A percentile compares a stretch with the other conserved stretches of the same genome.
phyloP scores from a whole-genome alignment of 2,329 filamentous ascomycete genomes.

The Blumeria hordei region DNA sequence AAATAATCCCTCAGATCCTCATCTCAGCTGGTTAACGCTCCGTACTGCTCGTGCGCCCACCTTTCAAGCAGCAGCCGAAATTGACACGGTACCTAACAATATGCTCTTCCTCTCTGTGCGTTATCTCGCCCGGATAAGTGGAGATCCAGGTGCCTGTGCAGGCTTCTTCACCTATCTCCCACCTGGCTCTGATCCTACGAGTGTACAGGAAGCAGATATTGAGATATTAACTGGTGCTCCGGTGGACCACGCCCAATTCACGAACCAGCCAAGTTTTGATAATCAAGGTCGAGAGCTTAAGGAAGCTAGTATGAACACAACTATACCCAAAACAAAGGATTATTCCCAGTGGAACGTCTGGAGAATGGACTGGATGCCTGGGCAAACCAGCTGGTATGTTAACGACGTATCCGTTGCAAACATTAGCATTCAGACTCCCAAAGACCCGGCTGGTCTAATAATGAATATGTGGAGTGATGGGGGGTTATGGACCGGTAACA shows the following conservation, averaged over 20 bases:
- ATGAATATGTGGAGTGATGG: slow-evolving; percentile 15
- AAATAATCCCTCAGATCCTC: not conserved
- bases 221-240: slow-evolving; percentile 13
- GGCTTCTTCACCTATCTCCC: slow-evolving; percentile 14
- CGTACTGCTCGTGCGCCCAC: slow-evolving; percentile 9
- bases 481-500: slow-evolving; percentile 13
- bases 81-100: slow-evolving; percentile 11
- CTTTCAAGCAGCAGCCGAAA: slow-evolving; percentile 13
- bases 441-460: slow-evolving; percentile 9
- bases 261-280: slow-evolving; percentile 12
- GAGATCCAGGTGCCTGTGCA: slow-evolving; percentile 12
- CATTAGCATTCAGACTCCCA: slow-evolving; percentile 11
- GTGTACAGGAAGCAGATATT: slow-evolving; percentile 14
- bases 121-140: slow-evolving; percentile 11
- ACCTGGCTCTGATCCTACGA: slow-evolving; percentile 1
- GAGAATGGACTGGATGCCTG: slow-evolving; percentile 14
- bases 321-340: slow-evolving; percentile 5
- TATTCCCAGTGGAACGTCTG: slow-evolving; percentile 14
- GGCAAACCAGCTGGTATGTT: slow-evolving; percentile 12
- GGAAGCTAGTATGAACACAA: slow-evolving; percentile 9
- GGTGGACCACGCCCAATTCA: slow-evolving; percentile 11
- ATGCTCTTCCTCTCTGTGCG: slow-evolving; percentile 12
- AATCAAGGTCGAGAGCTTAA: slow-evolving; percentile 6
- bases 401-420: slow-evolving; percentile 11
- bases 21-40: slow-evolving; percentile 9